phyloP scores from a whole-genome alignment of 169 alveolate species.

The Plasmodium blacklocki region DNA sequence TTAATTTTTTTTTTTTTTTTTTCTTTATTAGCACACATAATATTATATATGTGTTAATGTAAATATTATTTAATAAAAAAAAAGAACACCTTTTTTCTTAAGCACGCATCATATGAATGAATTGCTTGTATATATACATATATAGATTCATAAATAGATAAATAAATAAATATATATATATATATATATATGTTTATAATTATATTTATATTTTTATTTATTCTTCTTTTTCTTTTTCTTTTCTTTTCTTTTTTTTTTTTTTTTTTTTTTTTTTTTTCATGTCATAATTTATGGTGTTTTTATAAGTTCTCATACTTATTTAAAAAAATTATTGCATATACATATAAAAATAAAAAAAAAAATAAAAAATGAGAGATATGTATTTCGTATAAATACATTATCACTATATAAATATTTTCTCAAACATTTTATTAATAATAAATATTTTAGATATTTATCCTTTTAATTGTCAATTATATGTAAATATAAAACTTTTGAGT shows the following conservation, averaged over 20 bases:
- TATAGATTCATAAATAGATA: neutral
- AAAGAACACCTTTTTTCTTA: neutral
- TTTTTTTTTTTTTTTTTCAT: neutral
- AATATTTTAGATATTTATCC: slow-evolving; percentile 2
- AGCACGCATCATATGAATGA: slow-evolving; percentile 52
- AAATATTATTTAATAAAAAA: slow-evolving; percentile 24
- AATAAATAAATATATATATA: neutral
- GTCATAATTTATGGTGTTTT: slow-evolving; percentile 9
- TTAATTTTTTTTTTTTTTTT: neutral
- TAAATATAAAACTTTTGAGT: neutral
- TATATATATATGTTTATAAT: slow-evolving; percentile 1
- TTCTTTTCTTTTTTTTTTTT: neutral
- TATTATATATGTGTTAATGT: slow-evolving; percentile 1
- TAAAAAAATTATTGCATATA: neutral
- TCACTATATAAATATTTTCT: slow-evolving; percentile 8
- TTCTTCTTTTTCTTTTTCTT: neutral
- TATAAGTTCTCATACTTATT: slow-evolving; percentile 3
- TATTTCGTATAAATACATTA: no score
- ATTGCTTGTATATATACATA: slow-evolving; percentile 15
- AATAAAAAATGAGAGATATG: neutral
- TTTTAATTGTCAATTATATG: slow-evolving; percentile 58
- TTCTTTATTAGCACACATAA: neutral
- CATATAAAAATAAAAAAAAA: neutral
- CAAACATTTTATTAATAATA: slow-evolving; percentile 21
- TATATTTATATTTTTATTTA: neutral